phyloP scores from a whole-genome alignment of 495 filamentous ascomycete species.

The Poronia punctata region DNA sequence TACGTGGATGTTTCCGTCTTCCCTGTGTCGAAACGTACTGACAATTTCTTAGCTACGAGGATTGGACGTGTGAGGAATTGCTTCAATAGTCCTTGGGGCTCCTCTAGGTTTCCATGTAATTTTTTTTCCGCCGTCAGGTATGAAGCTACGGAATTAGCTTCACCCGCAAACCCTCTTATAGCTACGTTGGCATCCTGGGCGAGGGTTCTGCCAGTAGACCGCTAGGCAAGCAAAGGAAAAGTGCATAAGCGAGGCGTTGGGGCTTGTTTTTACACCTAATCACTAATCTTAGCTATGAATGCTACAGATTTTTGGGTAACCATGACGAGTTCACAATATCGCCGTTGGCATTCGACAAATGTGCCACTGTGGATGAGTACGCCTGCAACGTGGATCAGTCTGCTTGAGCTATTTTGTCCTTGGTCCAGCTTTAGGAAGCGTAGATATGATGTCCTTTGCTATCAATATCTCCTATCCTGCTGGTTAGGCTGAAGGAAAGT shows the following conservation, averaged over 20 bases:
- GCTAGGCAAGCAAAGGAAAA: conserved; percentile 7
- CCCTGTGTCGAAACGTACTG: conserved; percentile 7
- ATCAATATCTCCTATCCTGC: too few species aligned
- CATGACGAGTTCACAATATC: neutral
- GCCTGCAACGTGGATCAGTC: neutral
- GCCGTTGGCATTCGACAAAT: neutral
- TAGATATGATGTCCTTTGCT: too few species aligned
- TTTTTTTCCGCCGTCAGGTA: too few species aligned
- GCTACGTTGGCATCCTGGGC: conserved; percentile 1
- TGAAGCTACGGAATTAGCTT: too few species aligned
- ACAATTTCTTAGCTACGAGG: conserved; percentile 69
- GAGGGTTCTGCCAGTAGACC: neutral
- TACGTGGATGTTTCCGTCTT: conserved; percentile 43
- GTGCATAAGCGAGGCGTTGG: conserved; percentile 26
- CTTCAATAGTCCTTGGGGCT: conserved; percentile 35
- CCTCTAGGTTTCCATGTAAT: neutral
- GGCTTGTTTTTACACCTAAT: conserved; percentile 6
- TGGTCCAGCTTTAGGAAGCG: too few species aligned
- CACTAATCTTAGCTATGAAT: conserved; percentile 4
- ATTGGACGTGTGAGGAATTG: conserved; percentile 97
- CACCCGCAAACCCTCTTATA: conserved; percentile 1
- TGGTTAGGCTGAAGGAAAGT: too few species aligned
- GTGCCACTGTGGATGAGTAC: neutral
- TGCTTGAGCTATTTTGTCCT: neutral
- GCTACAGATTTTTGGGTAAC: conserved; percentile 4